Evolutionary conservation across 2,329 filamentous ascomycete genomes (phyloP).

Genomic region (Davidsoniella neocaledoniae): DNA sequence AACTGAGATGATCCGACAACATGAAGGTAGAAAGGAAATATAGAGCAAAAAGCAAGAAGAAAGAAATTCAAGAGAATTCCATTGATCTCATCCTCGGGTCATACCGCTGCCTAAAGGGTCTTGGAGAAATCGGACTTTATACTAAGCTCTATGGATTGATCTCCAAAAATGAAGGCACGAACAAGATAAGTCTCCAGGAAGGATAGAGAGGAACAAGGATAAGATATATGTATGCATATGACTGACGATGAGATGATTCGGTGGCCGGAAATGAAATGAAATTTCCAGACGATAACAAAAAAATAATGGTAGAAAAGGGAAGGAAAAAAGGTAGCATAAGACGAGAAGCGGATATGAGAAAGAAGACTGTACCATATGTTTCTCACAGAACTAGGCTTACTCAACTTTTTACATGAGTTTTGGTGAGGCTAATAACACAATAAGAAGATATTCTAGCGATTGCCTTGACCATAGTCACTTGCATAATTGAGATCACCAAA

Average conservation of each 20-base stretch:
- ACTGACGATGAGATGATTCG: too few species aligned
- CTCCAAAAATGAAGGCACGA: too few species aligned
- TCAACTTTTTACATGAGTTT: too few species aligned
- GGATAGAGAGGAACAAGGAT: constrained; percentile 6
- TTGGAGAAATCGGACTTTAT: too few species aligned
- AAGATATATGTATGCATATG: neutral
- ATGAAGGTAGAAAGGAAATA: constrained; percentile 2
- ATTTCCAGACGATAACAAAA: neutral
- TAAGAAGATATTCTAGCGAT: constrained; percentile 16
- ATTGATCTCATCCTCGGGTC: neutral
- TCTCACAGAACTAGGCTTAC: neutral
- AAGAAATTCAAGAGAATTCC: neutral
- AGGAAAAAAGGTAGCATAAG: neutral
- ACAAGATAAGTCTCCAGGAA: neutral
- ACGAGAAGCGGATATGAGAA: neutral
- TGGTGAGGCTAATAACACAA: too few species aligned
- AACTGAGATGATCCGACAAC: too few species aligned
- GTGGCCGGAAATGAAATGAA: neutral
- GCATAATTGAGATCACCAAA: constrained; percentile 38
- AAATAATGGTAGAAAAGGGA: neutral
- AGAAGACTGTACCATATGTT: neutral
- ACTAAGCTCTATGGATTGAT: too few species aligned
- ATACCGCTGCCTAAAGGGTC: too few species aligned
- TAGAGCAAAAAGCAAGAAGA: constrained; percentile 4
- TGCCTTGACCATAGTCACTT: constrained; percentile 30